Conservation (phyloP, 2,329 filamentous ascomycete species). For the Stenocarpella maydis region DNA sequence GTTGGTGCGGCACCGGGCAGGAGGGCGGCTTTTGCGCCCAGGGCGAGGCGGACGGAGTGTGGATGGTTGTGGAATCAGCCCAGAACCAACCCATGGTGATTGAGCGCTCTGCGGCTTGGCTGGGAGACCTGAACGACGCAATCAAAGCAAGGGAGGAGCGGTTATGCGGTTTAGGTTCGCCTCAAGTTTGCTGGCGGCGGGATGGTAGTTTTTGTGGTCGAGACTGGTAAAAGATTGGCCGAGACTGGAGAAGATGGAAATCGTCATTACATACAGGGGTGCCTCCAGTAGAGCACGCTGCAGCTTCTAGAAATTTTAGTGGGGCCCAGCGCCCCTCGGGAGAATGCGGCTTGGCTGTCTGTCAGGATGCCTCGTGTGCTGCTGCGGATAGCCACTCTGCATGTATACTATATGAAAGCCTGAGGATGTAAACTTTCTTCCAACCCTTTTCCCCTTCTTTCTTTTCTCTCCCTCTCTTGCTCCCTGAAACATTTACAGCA, state of each 20-base stretch:
- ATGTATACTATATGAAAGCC: too few species aligned
- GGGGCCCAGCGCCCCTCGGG: constrained; percentile 21
- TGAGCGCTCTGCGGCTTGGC: not conserved
- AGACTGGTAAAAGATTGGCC: constrained; percentile 25
- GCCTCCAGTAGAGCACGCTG: too few species aligned
- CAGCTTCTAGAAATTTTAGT: constrained; percentile 31
- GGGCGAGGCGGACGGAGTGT: constrained; percentile 32
- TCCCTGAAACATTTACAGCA: too few species aligned
- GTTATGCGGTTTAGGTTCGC: not conserved
- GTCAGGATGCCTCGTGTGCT: too few species aligned
- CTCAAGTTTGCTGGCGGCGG: not conserved
- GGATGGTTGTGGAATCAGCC: constrained; percentile 56
- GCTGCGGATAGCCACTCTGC: too few species aligned
- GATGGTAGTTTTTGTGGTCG: not conserved
- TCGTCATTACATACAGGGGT: constrained; percentile 18
- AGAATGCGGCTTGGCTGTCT: constrained; percentile 21
- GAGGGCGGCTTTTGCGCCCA: constrained; percentile 32
- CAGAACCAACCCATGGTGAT: constrained; percentile 69
- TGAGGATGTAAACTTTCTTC: too few species aligned
- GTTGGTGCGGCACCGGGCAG: constrained; percentile 37
- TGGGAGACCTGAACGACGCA: not conserved
- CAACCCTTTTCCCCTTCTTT: too few species aligned
- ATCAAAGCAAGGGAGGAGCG: not conserved
- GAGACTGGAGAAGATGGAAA: constrained; percentile 26
- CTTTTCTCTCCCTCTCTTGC: too few species aligned